Conservation (phyloP, 495 filamentous ascomycete genomes). For the Penicillium waksmanii region DNA sequence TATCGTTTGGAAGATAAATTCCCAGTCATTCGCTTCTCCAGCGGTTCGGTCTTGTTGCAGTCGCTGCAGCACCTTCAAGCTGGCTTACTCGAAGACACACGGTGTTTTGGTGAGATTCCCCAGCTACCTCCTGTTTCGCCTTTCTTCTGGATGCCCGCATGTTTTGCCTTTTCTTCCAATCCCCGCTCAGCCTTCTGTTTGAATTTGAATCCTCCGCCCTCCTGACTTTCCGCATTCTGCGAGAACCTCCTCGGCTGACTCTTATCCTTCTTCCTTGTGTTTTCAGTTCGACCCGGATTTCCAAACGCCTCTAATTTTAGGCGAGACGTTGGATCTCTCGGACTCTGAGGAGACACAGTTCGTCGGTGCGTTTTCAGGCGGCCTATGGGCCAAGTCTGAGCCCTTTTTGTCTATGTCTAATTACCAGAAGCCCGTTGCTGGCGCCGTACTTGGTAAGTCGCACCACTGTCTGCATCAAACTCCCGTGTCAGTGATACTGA, state of each 20-base stretch:
- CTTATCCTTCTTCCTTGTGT: conserved; percentile 12
- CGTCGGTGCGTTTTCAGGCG: conserved; percentile 51
- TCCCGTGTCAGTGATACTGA: conserved; percentile 13
- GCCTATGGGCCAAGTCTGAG: conserved; percentile 58
- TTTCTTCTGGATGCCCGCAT: conserved; percentile 29
- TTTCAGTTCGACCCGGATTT: conserved; percentile 49
- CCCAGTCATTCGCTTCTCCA: conserved; percentile 54
- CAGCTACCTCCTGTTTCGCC: conserved; percentile 19
- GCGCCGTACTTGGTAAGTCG: conserved; percentile 48
- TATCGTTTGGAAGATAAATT: conserved; percentile 50
- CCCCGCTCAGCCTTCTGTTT: conserved; percentile 26
- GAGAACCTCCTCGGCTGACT: conserved; percentile 28
- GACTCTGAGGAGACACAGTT: conserved; percentile 54
- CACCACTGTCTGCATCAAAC: neutral
- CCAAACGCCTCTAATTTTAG: conserved; percentile 57
- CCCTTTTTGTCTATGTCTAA: conserved; percentile 58
- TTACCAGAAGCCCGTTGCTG: conserved; percentile 48
- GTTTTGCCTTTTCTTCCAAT: conserved; percentile 24
- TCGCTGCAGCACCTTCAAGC: conserved; percentile 56
- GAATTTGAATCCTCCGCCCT: conserved; percentile 16
- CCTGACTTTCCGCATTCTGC: conserved; percentile 7
- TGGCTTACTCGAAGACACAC: conserved; percentile 57
- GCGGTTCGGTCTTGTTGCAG: conserved; percentile 50
- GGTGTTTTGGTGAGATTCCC: conserved; percentile 53
- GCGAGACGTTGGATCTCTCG: conserved; percentile 56